Percentiles rank a stretch among this genome's conserved stretches.
phyloP scores from a whole-genome alignment of 1,284 basidiomycete genomes.

The Melanopsichium pennsylvanicum region DNA sequence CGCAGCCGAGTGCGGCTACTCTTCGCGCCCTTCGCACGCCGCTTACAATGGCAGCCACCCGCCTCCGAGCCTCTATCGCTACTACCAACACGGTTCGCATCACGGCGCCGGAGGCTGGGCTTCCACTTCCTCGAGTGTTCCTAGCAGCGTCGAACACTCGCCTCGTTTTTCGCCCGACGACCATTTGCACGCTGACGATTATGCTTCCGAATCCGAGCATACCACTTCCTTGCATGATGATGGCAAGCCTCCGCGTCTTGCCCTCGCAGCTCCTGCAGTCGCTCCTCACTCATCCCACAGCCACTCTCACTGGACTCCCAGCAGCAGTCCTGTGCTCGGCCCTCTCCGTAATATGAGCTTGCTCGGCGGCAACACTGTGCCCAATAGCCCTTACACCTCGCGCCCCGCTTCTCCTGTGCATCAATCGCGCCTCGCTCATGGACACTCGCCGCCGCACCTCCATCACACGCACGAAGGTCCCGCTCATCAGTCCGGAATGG shows the following conservation, averaged over 20 bases:
- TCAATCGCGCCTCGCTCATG: conserved; percentile 14
- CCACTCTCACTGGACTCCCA: conserved; percentile 59
- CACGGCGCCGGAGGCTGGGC: conserved; percentile 39
- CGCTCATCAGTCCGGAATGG: conserved; percentile 53
- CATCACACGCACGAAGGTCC: conserved; percentile 56
- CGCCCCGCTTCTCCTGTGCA: conserved; percentile 58
- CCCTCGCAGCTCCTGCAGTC: conserved; percentile 4
- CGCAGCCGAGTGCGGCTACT: conserved; percentile 24
- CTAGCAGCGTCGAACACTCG: conserved; percentile 61
- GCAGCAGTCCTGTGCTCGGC: conserved; percentile 62
- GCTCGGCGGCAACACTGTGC: conserved; percentile 59
- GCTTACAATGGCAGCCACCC: conserved; percentile 39
- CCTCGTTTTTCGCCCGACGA: conserved; percentile 59
- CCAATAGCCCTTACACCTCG: conserved; percentile 59
- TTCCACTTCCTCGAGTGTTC: conserved; percentile 58
- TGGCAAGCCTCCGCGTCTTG: conserved; percentile 25
- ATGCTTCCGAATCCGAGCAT: conserved; percentile 54
- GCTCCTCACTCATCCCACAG: conserved; percentile 16
- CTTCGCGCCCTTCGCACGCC: conserved; percentile 32
- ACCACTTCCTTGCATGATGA: conserved; percentile 33
- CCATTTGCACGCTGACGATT: conserved; percentile 55
- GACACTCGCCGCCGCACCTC: conserved; percentile 36
- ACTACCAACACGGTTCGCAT: conserved; percentile 43
- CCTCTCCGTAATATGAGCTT: conserved; percentile 63
- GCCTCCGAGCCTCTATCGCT: conserved; percentile 46